phyloP scores from a whole-genome alignment of 1,284 basidiomycete species.

The Ustilago esculenta region DNA sequence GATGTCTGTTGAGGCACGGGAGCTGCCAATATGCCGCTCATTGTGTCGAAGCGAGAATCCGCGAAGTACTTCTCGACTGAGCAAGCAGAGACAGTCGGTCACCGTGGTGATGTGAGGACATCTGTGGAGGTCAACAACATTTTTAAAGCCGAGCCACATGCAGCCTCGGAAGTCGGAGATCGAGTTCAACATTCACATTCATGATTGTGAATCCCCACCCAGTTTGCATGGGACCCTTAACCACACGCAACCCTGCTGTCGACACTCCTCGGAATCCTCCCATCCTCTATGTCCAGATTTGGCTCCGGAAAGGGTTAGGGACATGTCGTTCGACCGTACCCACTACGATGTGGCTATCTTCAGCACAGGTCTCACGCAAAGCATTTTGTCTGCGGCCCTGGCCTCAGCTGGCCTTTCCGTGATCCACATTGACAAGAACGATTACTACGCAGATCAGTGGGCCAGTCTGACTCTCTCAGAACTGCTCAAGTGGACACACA shows the following conservation, averaged over 20 bases:
- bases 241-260: no score
- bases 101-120: no score
- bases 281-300: no score
- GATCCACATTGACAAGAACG: slow-evolving; percentile 84
- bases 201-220: no score
- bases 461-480: slow-evolving; percentile 85
- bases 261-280: no score
- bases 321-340: slow-evolving; percentile 55
- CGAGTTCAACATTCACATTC: no score
- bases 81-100: no score
- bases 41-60: background rate
- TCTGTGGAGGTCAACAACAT: slow-evolving; percentile 1
- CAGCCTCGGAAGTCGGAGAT: slow-evolving; percentile 15
- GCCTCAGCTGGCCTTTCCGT: slow-evolving; percentile 86
- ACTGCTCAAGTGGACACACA: slow-evolving; percentile 74
- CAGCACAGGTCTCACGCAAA: slow-evolving; percentile 83
- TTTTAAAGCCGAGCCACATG: background rate
- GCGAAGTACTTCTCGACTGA: no score
- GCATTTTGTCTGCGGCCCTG: slow-evolving; percentile 71
- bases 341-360: slow-evolving; percentile 83
- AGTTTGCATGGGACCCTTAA: slow-evolving; percentile 4
- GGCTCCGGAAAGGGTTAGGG: no score
- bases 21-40: slow-evolving; percentile 8
- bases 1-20: background rate
- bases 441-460: slow-evolving; percentile 85